Evolutionary conservation across 345 rosid species (phyloP).

Genomic region (Anastatica hierochuntica): DNA sequence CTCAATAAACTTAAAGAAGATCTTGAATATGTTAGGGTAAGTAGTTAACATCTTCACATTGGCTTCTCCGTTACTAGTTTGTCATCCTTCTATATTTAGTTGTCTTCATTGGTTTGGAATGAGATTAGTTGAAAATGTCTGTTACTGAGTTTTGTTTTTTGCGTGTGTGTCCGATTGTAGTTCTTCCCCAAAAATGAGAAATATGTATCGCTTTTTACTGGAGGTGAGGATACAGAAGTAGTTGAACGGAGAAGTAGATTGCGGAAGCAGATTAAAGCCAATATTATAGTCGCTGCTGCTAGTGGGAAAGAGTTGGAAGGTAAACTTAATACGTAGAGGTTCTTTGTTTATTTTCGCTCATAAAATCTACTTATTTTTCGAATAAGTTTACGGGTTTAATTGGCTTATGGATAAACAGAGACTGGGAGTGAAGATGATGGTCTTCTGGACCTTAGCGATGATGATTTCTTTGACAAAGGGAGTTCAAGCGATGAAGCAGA

Average conservation of each 20-base stretch:
- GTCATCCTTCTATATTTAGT: neutral
- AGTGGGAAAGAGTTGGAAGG: conserved; percentile 99
- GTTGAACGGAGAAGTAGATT: conserved; percentile 73
- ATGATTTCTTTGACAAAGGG: conserved; percentile 83
- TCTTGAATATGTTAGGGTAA: conserved; percentile 96
- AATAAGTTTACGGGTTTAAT: neutral
- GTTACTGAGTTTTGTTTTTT: neutral
- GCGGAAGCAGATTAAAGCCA: conserved; percentile 93
- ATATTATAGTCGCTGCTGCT: conserved; percentile 85
- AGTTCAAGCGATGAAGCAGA: conserved; percentile 97
- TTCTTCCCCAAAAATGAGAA: conserved; percentile 97
- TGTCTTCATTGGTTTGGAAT: neutral
- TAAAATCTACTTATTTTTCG: neutral
- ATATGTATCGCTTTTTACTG: conserved; percentile 81
- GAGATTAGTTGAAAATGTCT: neutral
- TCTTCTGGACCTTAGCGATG: conserved; percentile 85
- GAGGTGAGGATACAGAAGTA: conserved; percentile 56
- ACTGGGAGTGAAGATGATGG: conserved; percentile 99
- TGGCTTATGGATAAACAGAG: conserved; percentile 39
- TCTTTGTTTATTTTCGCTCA: neutral
- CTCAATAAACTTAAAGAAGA: conserved; percentile 85
- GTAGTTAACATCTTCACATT: too few species aligned
- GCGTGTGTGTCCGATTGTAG: conserved; percentile 35
- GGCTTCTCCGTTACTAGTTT: too few species aligned
- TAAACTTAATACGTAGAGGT: too few species aligned